Conservation (phyloP, 164 flowering plant genomes). For the Kingdonia uniflora region DNA sequence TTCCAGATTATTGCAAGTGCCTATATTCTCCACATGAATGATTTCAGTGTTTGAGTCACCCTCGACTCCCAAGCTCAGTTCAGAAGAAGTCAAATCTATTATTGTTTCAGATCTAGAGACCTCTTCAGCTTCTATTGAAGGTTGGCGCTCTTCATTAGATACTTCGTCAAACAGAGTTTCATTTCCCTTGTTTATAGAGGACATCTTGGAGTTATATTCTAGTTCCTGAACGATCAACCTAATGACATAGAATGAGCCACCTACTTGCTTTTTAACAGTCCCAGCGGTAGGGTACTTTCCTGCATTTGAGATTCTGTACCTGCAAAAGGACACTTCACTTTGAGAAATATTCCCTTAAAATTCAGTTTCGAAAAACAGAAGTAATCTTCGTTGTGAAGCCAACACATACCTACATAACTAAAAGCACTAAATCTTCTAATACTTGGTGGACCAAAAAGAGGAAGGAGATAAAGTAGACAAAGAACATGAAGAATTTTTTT, state of each 20-base stretch:
- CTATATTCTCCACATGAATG: slow-evolving; percentile 7
- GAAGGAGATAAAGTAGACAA: no score
- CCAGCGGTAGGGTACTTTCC: slow-evolving; percentile 51
- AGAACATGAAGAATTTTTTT: no score
- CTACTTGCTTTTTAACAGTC: slow-evolving; percentile 28
- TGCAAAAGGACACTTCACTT: slow-evolving; percentile 15
- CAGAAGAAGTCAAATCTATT: slow-evolving; percentile 5
- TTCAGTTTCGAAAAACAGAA: background rate
- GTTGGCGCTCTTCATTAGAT: slow-evolving; percentile 5
- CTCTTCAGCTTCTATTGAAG: slow-evolving; percentile 10
- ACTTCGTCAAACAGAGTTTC: slow-evolving; percentile 3
- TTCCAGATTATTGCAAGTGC: slow-evolving; percentile 9
- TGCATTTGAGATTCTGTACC: slow-evolving; percentile 39
- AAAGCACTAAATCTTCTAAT: no score
- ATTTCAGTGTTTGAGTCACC: background rate
- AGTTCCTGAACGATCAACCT: slow-evolving; percentile 49
- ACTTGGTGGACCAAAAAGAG: no score
- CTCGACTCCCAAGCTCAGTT: slow-evolving; percentile 2
- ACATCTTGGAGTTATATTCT: slow-evolving; percentile 19
- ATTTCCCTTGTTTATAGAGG: slow-evolving; percentile 3
- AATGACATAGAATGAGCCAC: slow-evolving; percentile 48
- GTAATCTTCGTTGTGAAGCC: slow-evolving; percentile 40
- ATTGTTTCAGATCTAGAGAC: slow-evolving; percentile 6
- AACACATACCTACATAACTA: no score
- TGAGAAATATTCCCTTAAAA: background rate